These are phyloP conservation scores for Alternaria panax DNA, from an alignment of 2,329 filamentous ascomycete genomes.

Conservation along the genomic window DNA sequence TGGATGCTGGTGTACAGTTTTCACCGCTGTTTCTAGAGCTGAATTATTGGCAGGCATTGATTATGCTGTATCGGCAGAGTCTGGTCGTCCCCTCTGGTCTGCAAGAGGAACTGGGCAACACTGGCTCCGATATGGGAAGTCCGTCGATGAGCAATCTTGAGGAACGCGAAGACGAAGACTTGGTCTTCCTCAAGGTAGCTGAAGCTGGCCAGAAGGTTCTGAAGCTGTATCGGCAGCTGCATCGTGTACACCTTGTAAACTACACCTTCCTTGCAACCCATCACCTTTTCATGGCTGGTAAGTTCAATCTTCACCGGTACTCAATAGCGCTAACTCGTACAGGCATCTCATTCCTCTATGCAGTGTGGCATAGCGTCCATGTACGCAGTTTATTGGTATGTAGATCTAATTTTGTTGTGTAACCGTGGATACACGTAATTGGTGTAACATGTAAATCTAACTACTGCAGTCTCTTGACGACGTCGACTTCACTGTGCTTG, in stretches of 20 bases:
- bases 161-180: conserved; percentile 81
- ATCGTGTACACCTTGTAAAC: conserved; percentile 87
- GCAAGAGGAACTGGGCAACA: conserved; percentile 74
- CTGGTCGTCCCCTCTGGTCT: conserved; percentile 84
- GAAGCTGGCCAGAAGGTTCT: conserved; percentile 94
- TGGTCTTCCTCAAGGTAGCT: conserved; percentile 92
- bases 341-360: conserved; percentile 91
- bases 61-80: conserved; percentile 94
- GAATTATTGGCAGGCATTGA: conserved; percentile 97
- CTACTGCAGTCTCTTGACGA: conserved; percentile 77
- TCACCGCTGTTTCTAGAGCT: conserved; percentile 89
- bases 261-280: conserved; percentile 96
- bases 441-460: conserved; percentile 12
- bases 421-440: not conserved
- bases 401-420: conserved; percentile 22
- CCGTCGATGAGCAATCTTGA: conserved; percentile 70
- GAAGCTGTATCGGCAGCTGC: conserved; percentile 87
- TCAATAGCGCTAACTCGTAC: conserved; percentile 20
- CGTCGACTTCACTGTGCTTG: conserved; percentile 95
- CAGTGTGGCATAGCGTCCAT: conserved; percentile 93
- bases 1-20: conserved; percentile 86
- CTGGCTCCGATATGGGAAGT: conserved; percentile 65
- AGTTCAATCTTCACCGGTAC: conserved; percentile 31
- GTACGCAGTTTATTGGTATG: conserved; percentile 85
- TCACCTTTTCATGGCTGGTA: conserved; percentile 95